Evolutionary conservation across 768 basidiomycete species (phyloP), one percentile per base, ranked within the genome.

Genomic region (Tubosaeta sp.): DNA sequence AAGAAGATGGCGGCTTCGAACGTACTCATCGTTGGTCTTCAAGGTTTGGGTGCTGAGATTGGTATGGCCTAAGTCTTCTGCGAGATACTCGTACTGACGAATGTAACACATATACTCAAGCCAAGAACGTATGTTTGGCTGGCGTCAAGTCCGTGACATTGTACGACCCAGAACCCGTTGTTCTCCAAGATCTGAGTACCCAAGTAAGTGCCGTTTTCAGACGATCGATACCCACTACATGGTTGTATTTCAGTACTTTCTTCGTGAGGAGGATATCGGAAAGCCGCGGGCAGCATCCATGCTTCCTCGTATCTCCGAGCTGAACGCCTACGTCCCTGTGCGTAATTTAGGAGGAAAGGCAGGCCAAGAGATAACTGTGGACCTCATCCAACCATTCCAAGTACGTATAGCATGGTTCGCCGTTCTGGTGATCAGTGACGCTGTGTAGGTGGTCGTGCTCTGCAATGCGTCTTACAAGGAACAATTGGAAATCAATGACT

Each of bases 1-100:
- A 97, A 97, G 79, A 87, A 86, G 65, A 98, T 99, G 97, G 95
- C 97, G 7, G 77, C 82, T 14, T 97, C 95, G 34, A 97, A 97
- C 65, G 88, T 98, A 38, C 81, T 99, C 56, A 84, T 99, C 57
- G 85, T 97, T 43, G 97, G 97, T 10, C 72, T 93, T 65, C 86
- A 88, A 52, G 97, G 97, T 49, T 72, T 99, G 52, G 95, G 97
- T 42, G 91, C 91, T 52, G 97, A 99, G 72, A 97, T 98, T 63
- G 95, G 95, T 85, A 73, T 54, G 73, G 53, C 22, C 26, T 26
- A 26, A 33, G 43, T 48, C 35, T 34, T 39, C 22, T 56, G 44
- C 27, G 6, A 48, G 48, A 46, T 19, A 33, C 22, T 56, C 31
- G 43, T 39, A 11, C 58, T 63, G 33, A 64, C 48, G 43, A 19